These are phyloP conservation scores for Diutina ranongensis DNA, from an alignment of 1,139 yeast genomes.

Conservation along the genomic window DNA sequence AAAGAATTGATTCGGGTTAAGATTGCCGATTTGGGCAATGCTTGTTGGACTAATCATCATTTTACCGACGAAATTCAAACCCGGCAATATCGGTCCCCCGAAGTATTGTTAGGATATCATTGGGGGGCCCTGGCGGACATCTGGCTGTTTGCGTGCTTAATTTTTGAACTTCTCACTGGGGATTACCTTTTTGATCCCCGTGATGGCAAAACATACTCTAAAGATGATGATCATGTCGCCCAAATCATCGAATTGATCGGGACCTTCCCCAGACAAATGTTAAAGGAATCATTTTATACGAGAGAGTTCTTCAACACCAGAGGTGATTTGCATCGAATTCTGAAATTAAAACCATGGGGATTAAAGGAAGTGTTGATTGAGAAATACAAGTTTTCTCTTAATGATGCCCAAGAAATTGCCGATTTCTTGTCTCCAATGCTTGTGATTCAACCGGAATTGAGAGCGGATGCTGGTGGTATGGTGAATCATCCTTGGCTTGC, in stretches of 20 bases:
- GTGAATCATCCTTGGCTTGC: conserved; percentile 69
- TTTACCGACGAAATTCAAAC: conserved; percentile 42
- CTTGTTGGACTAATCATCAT: conserved; percentile 39
- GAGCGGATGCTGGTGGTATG: conserved; percentile 80
- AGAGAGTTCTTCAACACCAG: conserved; percentile 30
- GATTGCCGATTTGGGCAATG: conserved; percentile 40
- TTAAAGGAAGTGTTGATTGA: conserved; percentile 34
- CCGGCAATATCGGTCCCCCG: conserved; percentile 37
- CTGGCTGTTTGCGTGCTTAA: conserved; percentile 38
- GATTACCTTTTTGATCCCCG: conserved; percentile 39
- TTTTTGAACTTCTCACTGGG: conserved; percentile 36
- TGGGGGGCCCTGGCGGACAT: conserved; percentile 41
- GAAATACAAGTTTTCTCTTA: conserved; percentile 25
- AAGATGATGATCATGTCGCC: conserved; percentile 41
- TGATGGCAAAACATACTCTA: conserved; percentile 33
- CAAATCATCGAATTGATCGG: conserved; percentile 37
- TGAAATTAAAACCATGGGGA: conserved; percentile 38
- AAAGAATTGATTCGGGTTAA: conserved; percentile 37
- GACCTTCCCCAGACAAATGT: conserved; percentile 30
- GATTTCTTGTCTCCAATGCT: conserved; percentile 59
- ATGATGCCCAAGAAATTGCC: conserved; percentile 23
- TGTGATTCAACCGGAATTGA: conserved; percentile 47
- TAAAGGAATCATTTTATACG: conserved; percentile 31
- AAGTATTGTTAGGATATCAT: conserved; percentile 34
- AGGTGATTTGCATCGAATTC: conserved; percentile 18